Conservation (phyloP, 805 yeast genomes). For the Kockiozyma suomiensis region DNA sequence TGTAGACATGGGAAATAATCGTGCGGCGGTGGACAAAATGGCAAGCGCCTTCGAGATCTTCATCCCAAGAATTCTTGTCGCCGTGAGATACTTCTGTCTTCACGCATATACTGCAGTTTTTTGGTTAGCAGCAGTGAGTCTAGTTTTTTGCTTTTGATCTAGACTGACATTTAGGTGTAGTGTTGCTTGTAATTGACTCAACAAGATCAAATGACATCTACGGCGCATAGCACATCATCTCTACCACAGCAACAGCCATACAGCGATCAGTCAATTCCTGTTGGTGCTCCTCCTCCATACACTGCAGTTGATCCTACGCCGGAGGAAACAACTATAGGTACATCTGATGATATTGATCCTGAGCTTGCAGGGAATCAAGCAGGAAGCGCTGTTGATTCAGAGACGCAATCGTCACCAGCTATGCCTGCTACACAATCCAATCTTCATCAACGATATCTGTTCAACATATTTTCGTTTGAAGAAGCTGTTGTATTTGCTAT, state of each 20-base stretch:
- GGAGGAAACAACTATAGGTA: background rate
- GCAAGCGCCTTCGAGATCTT: no score
- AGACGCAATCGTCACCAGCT: slow-evolving; percentile 7
- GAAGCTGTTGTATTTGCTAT: slow-evolving; percentile 28
- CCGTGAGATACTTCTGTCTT: no score
- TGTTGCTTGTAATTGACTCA: no score
- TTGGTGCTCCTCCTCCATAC: slow-evolving; percentile 1
- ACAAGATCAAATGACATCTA: background rate
- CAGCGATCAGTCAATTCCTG: background rate
- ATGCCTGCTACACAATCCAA: slow-evolving; percentile 6
- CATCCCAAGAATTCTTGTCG: no score
- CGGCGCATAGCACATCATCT: background rate
- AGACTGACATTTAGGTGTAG: no score
- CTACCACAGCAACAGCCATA: background rate
- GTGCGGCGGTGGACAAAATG: no score
- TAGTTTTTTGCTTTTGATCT: no score
- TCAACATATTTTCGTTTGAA: slow-evolving; percentile 23
- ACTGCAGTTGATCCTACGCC: background rate
- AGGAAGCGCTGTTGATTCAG: background rate
- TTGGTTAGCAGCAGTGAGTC: no score
- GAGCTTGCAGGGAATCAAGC: background rate
- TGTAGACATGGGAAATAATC: no score
- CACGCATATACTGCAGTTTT: no score
- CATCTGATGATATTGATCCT: background rate
- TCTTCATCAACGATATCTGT: slow-evolving; percentile 8